These are phyloP conservation scores for Helminthosporium solani DNA, from an alignment of 2,329 filamentous ascomycete species.

Conservation along the genomic window DNA sequence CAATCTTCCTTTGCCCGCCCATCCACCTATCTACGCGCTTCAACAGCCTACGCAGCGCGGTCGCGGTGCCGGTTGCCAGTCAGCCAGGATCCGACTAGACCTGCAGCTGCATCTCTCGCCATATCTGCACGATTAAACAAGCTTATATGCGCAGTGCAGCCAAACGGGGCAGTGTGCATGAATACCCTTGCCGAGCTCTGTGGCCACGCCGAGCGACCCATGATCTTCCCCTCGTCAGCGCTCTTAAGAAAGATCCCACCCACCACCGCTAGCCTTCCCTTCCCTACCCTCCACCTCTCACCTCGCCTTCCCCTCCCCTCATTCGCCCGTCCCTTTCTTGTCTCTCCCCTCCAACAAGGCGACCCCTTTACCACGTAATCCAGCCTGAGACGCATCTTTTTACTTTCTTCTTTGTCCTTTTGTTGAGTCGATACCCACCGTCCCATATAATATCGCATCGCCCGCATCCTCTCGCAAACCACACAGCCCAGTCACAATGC, in stretches of 20 bases:
- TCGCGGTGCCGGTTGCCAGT: slow-evolving; percentile 32
- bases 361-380: slow-evolving; percentile 38
- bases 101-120: slow-evolving; percentile 39
- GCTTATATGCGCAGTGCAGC: slow-evolving; percentile 41
- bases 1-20: slow-evolving; percentile 31
- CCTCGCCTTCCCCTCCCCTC: slow-evolving; percentile 46
- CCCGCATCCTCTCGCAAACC: slow-evolving; percentile 34
- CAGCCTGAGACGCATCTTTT: slow-evolving; percentile 38
- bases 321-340: slow-evolving; percentile 43
- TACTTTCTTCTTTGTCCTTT: slow-evolving; percentile 38
- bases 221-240: slow-evolving; percentile 35
- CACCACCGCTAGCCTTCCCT: slow-evolving; percentile 42
- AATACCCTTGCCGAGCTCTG: slow-evolving; percentile 34
- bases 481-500: slow-evolving; percentile 66
- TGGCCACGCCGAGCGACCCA: slow-evolving; percentile 39
- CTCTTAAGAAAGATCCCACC: slow-evolving; percentile 41
- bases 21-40: slow-evolving; percentile 37
- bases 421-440: slow-evolving; percentile 36
- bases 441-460: slow-evolving; percentile 40
- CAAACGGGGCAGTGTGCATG: slow-evolving; percentile 44
- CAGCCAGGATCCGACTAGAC: slow-evolving; percentile 41
- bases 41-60: slow-evolving; percentile 26
- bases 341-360: slow-evolving; percentile 41
- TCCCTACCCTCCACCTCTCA: slow-evolving; percentile 44
- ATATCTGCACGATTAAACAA: slow-evolving; percentile 40